Evolutionary conservation across 2,329 filamentous ascomycete species (phyloP).

Genomic region (Neofusicoccum ribis): DNA sequence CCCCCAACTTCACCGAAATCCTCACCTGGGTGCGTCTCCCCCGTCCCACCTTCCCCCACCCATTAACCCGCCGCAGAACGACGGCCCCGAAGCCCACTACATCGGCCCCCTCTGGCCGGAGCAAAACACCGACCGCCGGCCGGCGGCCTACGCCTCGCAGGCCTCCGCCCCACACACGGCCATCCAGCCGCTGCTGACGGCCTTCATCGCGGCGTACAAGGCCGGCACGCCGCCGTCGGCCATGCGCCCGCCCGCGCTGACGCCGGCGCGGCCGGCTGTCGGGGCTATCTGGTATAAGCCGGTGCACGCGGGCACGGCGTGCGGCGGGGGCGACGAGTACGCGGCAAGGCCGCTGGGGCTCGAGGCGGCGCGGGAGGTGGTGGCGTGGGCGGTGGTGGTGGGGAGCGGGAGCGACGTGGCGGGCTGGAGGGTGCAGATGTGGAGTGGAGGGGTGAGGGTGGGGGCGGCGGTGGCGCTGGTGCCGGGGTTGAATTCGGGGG

Average conservation of each 20-base stretch:
- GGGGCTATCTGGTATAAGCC: conserved; percentile 8
- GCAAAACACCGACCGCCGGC: conserved; percentile 25
- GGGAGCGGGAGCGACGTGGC: too few species aligned
- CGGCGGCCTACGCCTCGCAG: conserved; percentile 30
- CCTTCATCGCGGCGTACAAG: conserved; percentile 40
- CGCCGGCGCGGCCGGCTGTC: too few species aligned
- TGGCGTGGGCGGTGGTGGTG: background rate
- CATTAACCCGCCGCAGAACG: conserved; percentile 25
- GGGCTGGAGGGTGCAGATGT: too few species aligned
- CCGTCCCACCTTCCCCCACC: too few species aligned
- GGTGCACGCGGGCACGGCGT: background rate
- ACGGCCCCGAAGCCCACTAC: conserved; percentile 41
- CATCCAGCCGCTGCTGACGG: conserved; percentile 38
- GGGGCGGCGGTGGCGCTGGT: background rate
- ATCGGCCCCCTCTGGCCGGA: conserved; percentile 38
- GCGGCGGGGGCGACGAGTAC: background rate
- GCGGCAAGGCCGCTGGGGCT: background rate
- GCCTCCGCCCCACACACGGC: conserved; percentile 31
- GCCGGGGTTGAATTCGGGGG: background rate
- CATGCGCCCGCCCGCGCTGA: too few species aligned
- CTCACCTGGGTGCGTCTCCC: conserved; percentile 30
- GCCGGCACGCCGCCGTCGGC: background rate
- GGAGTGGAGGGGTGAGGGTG: too few species aligned
- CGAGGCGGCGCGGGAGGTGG: background rate
- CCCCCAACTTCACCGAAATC: conserved; percentile 37